Evolutionary conservation across 169 alveolate genomes (phyloP).

Genomic region (Plasmodium ovale): DNA sequence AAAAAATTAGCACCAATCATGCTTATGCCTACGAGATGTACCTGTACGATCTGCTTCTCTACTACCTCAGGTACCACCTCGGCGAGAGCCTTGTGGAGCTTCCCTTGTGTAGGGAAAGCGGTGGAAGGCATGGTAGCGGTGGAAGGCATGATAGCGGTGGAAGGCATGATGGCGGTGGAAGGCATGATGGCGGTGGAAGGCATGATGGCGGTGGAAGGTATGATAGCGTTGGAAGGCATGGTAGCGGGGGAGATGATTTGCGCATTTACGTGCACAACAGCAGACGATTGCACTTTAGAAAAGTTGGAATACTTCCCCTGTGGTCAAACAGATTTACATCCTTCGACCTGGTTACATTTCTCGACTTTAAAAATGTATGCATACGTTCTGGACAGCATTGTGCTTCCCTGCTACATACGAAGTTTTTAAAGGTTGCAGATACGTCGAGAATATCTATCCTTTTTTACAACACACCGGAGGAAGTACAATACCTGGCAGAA

Average conservation of each 20-base stretch:
- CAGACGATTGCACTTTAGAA: not conserved
- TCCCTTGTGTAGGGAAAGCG: too few species aligned
- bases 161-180: too few species aligned
- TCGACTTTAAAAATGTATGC: slow-evolving; percentile 63
- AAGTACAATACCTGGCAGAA: slow-evolving; percentile 25
- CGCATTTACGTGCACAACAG: slow-evolving; percentile 24
- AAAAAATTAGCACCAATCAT: slow-evolving; percentile 7
- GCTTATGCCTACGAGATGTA: slow-evolving; percentile 48
- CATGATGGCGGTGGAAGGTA: not conserved
- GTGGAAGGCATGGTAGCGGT: too few species aligned
- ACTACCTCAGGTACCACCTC: not conserved
- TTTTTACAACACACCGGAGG: slow-evolving; percentile 72
- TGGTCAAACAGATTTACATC: slow-evolving; percentile 56
- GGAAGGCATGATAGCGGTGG: too few species aligned
- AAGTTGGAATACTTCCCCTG: slow-evolving; percentile 44
- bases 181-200: too few species aligned
- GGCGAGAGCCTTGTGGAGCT: slow-evolving; percentile 3
- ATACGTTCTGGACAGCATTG: slow-evolving; percentile 68
- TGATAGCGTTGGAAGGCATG: not conserved
- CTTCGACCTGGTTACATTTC: slow-evolving; percentile 48
- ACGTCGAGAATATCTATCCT: slow-evolving; percentile 27
- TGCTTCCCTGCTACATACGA: slow-evolving; percentile 28
- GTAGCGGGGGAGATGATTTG: not conserved
- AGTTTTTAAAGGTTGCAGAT: slow-evolving; percentile 20
- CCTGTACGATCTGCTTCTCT: slow-evolving; percentile 40